Conservation (phyloP, 2,329 filamentous ascomycete genomes). For the Knoxdaviesia proteae region DNA sequence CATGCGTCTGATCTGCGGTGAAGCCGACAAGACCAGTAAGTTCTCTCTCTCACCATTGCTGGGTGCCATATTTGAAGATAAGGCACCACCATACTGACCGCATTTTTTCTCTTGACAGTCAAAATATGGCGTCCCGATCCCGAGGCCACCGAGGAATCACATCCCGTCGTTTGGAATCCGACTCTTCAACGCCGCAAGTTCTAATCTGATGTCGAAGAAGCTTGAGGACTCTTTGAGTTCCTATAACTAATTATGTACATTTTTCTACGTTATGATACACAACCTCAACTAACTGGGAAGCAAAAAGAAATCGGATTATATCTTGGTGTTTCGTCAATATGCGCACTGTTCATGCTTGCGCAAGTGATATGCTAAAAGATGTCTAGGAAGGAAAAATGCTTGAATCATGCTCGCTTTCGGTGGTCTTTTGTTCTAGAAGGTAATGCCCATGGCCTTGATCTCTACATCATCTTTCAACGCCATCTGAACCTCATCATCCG, state of each 20-base stretch:
- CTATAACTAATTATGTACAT: no score
- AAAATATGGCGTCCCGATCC: slow-evolving; percentile 97
- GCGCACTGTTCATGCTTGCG: no score
- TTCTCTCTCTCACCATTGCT: slow-evolving; percentile 3
- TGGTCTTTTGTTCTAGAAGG: slow-evolving; percentile 9
- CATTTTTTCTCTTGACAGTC: slow-evolving; percentile 22
- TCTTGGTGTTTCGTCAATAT: no score
- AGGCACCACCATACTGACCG: slow-evolving; percentile 8
- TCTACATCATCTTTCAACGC: slow-evolving; percentile 79
- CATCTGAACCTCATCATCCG: slow-evolving; percentile 75
- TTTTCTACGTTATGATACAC: no score
- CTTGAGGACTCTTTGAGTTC: no score
- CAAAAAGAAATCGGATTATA: no score
- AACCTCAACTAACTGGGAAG: no score
- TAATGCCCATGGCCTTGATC: slow-evolving; percentile 57
- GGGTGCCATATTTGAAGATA: background rate
- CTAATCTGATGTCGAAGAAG: slow-evolving; percentile 15
- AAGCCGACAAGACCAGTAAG: slow-evolving; percentile 83
- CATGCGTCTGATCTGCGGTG: slow-evolving; percentile 73
- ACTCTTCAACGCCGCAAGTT: slow-evolving; percentile 59
- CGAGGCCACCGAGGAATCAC: slow-evolving; percentile 70
- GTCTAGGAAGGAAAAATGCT: slow-evolving; percentile 7
- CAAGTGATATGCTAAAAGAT: background rate
- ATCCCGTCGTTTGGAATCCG: slow-evolving; percentile 85
- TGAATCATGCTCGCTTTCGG: background rate